These are phyloP conservation scores for Chrysoporthe deuterocubensis DNA, from an alignment of 2,329 filamentous ascomycete genomes.

Conservation along the genomic window DNA sequence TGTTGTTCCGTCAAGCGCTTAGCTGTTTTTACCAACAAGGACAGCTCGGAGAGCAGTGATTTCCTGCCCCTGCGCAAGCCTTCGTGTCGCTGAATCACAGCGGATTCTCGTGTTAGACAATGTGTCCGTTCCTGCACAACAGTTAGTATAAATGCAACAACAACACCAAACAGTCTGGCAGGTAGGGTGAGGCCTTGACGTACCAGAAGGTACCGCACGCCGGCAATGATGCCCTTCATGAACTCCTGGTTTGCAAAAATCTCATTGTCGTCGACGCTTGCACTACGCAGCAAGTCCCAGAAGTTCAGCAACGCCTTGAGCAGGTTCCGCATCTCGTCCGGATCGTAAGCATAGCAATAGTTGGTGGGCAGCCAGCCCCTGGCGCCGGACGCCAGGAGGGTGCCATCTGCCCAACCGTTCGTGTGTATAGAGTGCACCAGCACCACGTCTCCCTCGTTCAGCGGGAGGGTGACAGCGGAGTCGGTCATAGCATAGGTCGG, in stretches of 20 bases:
- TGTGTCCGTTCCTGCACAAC: slow-evolving; percentile 76
- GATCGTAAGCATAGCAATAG: slow-evolving; percentile 95
- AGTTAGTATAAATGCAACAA: slow-evolving; percentile 30
- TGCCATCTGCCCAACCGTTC: slow-evolving; percentile 98
- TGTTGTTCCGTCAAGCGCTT: slow-evolving; percentile 82
- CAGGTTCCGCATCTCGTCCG: slow-evolving; percentile 81
- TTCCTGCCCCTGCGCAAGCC: slow-evolving; percentile 81
- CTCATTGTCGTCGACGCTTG: slow-evolving; percentile 73
- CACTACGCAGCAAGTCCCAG: slow-evolving; percentile 86
- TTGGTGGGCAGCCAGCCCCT: slow-evolving; percentile 97
- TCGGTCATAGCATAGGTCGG: slow-evolving; percentile 78
- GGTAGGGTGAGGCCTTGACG: slow-evolving; percentile 42
- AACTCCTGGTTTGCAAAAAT: slow-evolving; percentile 92
- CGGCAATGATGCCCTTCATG: slow-evolving; percentile 91
- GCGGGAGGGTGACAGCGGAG: slow-evolving; percentile 83
- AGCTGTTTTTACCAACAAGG: slow-evolving; percentile 83
- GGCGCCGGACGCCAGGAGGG: slow-evolving; percentile 80
- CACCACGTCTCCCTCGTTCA: slow-evolving; percentile 90
- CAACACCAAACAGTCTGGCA: slow-evolving; percentile 4
- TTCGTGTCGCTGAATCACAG: slow-evolving; percentile 75
- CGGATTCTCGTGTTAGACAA: slow-evolving; percentile 82
- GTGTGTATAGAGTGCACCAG: slow-evolving; percentile 95
- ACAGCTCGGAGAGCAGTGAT: slow-evolving; percentile 85
- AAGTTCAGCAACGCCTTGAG: slow-evolving; percentile 87
- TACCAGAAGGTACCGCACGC: slow-evolving; percentile 87